Base-by-base conservation (phyloP, 805 yeast genomes). In the Suhomyces vadensis region DNA sequence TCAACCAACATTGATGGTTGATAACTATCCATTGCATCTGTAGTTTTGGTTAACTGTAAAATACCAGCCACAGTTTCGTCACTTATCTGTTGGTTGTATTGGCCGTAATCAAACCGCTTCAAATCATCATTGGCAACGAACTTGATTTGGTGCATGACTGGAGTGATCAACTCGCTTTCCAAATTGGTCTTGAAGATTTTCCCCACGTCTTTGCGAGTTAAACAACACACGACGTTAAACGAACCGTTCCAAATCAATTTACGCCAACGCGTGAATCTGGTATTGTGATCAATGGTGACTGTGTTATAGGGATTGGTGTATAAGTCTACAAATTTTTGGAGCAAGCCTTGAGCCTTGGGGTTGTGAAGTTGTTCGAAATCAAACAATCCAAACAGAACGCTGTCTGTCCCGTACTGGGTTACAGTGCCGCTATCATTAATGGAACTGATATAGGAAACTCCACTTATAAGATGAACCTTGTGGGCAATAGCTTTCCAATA, bases 1-100 rank as follows among this genome's bases (percentile, higher is more conserved):
- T 85, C 94, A 8, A 83, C 85, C 48, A 77, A 65, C 92, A 85
- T 85, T 3, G 90, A 83, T 2, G 92, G 92, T 41, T 74, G 72
- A 58, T 78, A 85, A 64, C 74, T 78, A 26, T 67, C 70, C 8
- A 79, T 80, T 45, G 74, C 85, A 55, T 83, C 86, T 21, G 43
- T 37, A 6, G 31, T 37, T 36, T 44, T 50, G 6, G 63, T 57
- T 6, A 38, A 29, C n/a, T 41, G 45, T 6, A 49, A 35, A 45
- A 54, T 52, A n/a, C 31, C 38, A 13, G 33, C 43, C 14, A 56
- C 41, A 27, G 48, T 41, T n/a, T 22, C 35, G 9, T 42, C 39
- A 7, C 19, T 23, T 9, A 45, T 24, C 23, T 9, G 19, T 19
- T 35, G 27, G n/a, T 41, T 39, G 35, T 39, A 19, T 8, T 46